These are phyloP conservation scores for Ceratocystiopsis brevicomis DNA, from an alignment of 2,329 filamentous ascomycete genomes.

Conservation along the genomic window DNA sequence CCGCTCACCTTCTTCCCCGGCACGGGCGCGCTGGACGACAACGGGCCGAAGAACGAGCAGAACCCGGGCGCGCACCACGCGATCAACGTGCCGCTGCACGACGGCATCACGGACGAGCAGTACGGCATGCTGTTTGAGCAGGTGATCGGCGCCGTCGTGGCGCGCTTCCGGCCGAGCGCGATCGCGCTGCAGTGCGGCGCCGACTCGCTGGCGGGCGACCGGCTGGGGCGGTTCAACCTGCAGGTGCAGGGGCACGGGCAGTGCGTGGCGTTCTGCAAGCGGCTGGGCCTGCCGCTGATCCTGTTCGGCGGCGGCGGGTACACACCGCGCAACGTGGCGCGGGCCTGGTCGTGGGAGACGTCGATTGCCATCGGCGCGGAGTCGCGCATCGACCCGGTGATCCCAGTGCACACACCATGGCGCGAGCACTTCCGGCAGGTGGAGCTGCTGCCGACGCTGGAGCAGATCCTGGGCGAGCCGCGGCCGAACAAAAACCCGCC, in stretches of 20 bases:
- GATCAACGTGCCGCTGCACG: conserved; percentile 75
- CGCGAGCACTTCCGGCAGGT: conserved; percentile 77
- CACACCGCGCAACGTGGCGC: conserved; percentile 87
- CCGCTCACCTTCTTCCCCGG: conserved; percentile 70
- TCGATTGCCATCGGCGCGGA: conserved; percentile 66
- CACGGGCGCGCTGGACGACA: conserved; percentile 72
- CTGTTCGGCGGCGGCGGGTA: conserved; percentile 92
- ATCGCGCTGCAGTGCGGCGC: conserved; percentile 93
- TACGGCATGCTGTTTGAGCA: conserved; percentile 72
- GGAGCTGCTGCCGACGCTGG: conserved; percentile 73
- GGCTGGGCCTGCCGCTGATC: conserved; percentile 59
- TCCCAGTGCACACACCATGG: conserved; percentile 69
- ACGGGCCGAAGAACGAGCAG: conserved; percentile 61
- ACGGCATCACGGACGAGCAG: conserved; percentile 79
- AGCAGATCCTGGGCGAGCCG: conserved; percentile 47
- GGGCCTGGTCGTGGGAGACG: conserved; percentile 94
- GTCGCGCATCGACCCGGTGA: conserved; percentile 47
- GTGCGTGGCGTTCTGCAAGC: conserved; percentile 80
- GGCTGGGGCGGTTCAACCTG: conserved; percentile 87
- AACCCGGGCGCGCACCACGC: conserved; percentile 81
- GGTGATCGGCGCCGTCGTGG: conserved; percentile 60
- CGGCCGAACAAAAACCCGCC: conserved; percentile 61
- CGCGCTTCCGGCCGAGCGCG: conserved; percentile 69
- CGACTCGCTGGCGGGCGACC: conserved; percentile 82
- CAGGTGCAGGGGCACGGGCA: conserved; percentile 87